Conservation (phyloP, 352 stramenopile genomes). For the Globisporangium spiculum region DNA sequence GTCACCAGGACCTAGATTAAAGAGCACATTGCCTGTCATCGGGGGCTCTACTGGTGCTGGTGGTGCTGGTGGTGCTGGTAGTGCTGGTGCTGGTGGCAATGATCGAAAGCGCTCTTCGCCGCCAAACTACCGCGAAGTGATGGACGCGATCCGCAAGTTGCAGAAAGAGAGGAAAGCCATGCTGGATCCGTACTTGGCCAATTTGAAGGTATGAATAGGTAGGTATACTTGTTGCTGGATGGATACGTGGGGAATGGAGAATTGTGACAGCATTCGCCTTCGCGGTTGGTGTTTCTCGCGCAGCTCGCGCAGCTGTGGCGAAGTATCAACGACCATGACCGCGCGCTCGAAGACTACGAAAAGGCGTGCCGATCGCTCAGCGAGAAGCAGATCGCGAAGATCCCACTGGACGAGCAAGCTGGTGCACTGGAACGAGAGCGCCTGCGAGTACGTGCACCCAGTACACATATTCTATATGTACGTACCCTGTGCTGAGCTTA, state of each 20-base stretch:
- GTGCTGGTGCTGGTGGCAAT: background rate
- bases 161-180: constrained; percentile 37
- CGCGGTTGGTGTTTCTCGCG: background rate
- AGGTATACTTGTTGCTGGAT: background rate
- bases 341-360: constrained; percentile 52
- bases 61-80: too few relatives aligned
- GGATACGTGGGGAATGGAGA: background rate
- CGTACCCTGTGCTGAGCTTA: background rate
- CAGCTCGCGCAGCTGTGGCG: constrained; percentile 61
- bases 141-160: constrained; percentile 39
- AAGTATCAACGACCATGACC: constrained; percentile 44
- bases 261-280: background rate
- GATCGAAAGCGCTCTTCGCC: constrained; percentile 11
- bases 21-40: constrained; percentile 18
- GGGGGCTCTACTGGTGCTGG: background rate
- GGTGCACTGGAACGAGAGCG: constrained; percentile 39
- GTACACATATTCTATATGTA: background rate
- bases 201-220: constrained; percentile 41
- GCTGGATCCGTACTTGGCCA: constrained; percentile 45
- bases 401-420: constrained; percentile 29
- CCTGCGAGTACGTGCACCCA: constrained; percentile 27
- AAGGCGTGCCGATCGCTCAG: constrained; percentile 36
- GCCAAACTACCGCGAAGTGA: constrained; percentile 37
- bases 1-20: background rate
- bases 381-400: constrained; percentile 27